phyloP scores from a whole-genome alignment of 2,329 filamentous ascomycete genomes.

The Alternaria sp. region DNA sequence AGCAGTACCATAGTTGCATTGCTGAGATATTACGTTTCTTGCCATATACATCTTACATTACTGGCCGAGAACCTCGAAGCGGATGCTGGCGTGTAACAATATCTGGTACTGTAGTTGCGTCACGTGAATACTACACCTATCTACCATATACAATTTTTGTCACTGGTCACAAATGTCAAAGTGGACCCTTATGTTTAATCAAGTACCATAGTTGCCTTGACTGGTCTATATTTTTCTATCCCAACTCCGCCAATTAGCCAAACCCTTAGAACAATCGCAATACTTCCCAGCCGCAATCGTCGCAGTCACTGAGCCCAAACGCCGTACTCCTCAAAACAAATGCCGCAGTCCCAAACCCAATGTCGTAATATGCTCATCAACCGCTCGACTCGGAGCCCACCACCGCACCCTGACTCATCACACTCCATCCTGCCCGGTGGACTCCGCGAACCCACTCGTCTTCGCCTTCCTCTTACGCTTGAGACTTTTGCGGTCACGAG shows the following conservation, averaged over 20 bases:
- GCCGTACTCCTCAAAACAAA: not conserved
- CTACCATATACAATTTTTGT: not conserved
- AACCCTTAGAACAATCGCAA: not conserved
- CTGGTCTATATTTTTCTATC: not conserved
- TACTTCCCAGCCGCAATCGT: not conserved
- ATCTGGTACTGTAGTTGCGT: not conserved
- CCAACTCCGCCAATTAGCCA: not conserved
- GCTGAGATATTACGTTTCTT: not conserved
- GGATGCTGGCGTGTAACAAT: not conserved
- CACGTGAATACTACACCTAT: fast-evolving
- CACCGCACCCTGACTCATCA: not conserved
- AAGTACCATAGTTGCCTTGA: not conserved
- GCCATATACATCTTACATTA: not conserved
- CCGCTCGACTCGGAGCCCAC: not conserved
- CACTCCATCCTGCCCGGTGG: not conserved
- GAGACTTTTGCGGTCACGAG: slow-evolving; percentile 4
- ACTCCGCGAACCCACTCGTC: slow-evolving; percentile 20
- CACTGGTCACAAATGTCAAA: not conserved
- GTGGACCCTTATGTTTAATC: not conserved
- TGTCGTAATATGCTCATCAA: not conserved
- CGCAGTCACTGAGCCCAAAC: not conserved
- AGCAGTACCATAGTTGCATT: not conserved
- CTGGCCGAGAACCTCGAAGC: not conserved
- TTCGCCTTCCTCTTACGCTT: slow-evolving; percentile 22
- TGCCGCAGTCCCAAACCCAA: not conserved